Evolutionary conservation across 2,329 filamentous ascomycete genomes (phyloP).

Genomic region (Venturia asperata): DNA sequence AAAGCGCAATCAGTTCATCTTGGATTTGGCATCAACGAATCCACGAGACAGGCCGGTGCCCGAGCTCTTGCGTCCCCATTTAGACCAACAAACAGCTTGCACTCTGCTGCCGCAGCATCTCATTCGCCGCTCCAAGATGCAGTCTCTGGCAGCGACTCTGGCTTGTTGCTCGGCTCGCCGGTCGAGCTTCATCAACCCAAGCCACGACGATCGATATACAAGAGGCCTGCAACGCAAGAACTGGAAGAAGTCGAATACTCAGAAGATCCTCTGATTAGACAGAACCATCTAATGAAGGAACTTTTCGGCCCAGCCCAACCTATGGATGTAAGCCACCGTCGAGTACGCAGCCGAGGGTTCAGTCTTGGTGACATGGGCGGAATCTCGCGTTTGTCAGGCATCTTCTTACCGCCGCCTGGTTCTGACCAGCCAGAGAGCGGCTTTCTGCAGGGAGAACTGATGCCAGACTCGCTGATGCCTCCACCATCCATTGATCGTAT

Average conservation of each 20-base stretch:
- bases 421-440: conserved; percentile 24
- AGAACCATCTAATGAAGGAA: conserved; percentile 34
- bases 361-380: conserved; percentile 51
- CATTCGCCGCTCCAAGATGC: conserved; percentile 23
- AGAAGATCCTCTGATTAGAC: conserved; percentile 35
- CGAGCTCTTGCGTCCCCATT: conserved; percentile 40
- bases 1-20: conserved; percentile 46
- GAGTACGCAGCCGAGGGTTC: conserved; percentile 55
- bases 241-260: conserved; percentile 46
- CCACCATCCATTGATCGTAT: conserved; percentile 35
- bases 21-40: conserved; percentile 35
- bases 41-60: conserved; percentile 4
- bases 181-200: conserved; percentile 48
- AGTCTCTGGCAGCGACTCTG: conserved; percentile 10
- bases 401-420: conserved; percentile 46
- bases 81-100: conserved; percentile 28
- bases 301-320: conserved; percentile 32
- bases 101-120: conserved; percentile 27
- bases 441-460: background rate
- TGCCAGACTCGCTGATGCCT: conserved; percentile 26
- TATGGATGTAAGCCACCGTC: conserved; percentile 45
- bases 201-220: conserved; percentile 47
- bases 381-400: conserved; percentile 44
- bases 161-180: conserved; percentile 42
- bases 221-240: conserved; percentile 51